A percentile compares a stretch with the other conserved stretches of the same genome.
Evolutionary conservation across 371 early-diverging fungal species (phyloP).

Genomic region (Mucor mucedo): DNA sequence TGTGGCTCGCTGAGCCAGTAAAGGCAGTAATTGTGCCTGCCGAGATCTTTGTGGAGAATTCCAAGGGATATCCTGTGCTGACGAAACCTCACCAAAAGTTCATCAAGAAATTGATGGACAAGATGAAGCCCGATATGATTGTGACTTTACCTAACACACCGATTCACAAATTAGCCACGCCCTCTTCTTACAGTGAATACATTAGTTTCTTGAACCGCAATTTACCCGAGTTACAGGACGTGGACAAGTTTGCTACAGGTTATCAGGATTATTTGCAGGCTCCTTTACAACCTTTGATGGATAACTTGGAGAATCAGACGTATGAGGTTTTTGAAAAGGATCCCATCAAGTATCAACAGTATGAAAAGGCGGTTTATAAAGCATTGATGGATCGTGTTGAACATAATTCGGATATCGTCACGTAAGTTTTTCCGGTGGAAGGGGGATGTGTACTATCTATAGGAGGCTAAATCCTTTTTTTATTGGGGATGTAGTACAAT

Average conservation of each 20-base stretch:
- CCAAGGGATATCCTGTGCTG: slow-evolving; percentile 88
- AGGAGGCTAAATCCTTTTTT: background rate
- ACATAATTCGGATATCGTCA: slow-evolving; percentile 41
- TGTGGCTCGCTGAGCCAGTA: slow-evolving; percentile 92
- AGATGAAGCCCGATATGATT: slow-evolving; percentile 61
- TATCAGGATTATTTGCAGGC: slow-evolving; percentile 90
- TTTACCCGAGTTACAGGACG: slow-evolving; percentile 62
- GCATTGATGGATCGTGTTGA: slow-evolving; percentile 67
- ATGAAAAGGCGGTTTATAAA: slow-evolving; percentile 71
- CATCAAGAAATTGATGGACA: slow-evolving; percentile 64
- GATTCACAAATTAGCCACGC: slow-evolving; percentile 40
- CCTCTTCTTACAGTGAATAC: slow-evolving; percentile 69
- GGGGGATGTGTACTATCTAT: too few relatives aligned
- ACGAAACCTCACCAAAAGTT: slow-evolving; percentile 77
- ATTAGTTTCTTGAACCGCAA: slow-evolving; percentile 69
- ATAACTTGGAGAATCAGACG: slow-evolving; percentile 89
- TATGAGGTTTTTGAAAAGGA: slow-evolving; percentile 95
- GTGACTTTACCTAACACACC: slow-evolving; percentile 43
- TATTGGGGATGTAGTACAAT: slow-evolving; percentile 62
- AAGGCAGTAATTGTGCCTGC: slow-evolving; percentile 75
- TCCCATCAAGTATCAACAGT: slow-evolving; percentile 89
- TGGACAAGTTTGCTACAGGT: slow-evolving; percentile 78
- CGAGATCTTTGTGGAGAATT: slow-evolving; percentile 74
- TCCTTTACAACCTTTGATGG: slow-evolving; percentile 92
- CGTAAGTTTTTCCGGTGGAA: slow-evolving; percentile 30